Evolutionary conservation across 306 rosid genomes (phyloP), one percentile per base, ranked within the genome.

Genomic region (Styphnolobium japonicum): DNA sequence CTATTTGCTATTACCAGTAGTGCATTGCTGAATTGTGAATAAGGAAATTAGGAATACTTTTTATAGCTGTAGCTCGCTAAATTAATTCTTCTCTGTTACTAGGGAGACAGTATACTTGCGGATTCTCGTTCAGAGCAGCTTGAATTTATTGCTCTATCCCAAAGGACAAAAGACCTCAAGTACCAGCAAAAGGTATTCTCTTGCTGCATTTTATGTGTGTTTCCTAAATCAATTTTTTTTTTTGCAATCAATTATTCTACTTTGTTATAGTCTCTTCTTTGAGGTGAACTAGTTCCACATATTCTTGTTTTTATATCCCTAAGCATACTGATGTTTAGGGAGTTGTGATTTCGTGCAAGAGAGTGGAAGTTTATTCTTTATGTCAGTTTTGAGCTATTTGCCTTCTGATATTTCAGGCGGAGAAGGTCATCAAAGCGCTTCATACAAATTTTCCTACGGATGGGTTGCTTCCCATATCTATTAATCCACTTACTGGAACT

Each of bases 121-220:
- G 98, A 96, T 92, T 87, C 99, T 67, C 98, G 92, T 74, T 91
- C 99, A 53, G 99, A 96, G 83, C 99, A 96, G 88, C 94, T 96
- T 75, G 99, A 96, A 84, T 96, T 93, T 75, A 96, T 96, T 56
- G 95, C 96, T 83, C 93, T 96, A 70, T 93, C 99, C 79, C 96
- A 96, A 80, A 88, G 99, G 77, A 93, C 97, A 36, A 97, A 91
- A 40, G 98, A 93, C 43, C 93, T 86, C 9, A 96, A 93, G 84
- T 96, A 96, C 84, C 94, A 84, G 80, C 82, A 81, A 79, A 93
- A 82, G 96, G 99, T 96, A 62, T 65, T 58, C 25, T 45, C 34
- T 67, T 18, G 8, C 36, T 21, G 33, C 27, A 22, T 77, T 57
- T 46, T 52, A 45, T 40, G 58, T 33, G 21, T 53, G 75, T 45